Evolutionary conservation across 805 yeast species (phyloP).

Genomic region (Myxozyma monticola): DNA sequence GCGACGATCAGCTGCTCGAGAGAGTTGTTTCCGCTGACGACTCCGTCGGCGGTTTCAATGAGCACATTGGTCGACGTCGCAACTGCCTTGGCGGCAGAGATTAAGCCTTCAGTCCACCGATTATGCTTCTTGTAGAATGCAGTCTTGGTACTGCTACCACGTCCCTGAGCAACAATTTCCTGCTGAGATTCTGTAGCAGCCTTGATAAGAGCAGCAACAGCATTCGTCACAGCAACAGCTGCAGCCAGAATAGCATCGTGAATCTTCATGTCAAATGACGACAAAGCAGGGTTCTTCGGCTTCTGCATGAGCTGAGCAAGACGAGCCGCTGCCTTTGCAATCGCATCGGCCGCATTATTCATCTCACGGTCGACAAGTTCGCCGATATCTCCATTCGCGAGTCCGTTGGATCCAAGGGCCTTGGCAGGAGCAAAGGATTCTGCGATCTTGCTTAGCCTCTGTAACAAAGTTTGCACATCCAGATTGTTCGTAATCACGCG

Average conservation of each 20-base stretch:
- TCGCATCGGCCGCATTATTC: slow-evolving; percentile 68
- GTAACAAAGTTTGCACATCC: slow-evolving; percentile 70
- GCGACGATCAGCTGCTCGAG: slow-evolving; percentile 87
- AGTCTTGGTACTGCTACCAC: slow-evolving; percentile 63
- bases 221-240: slow-evolving; percentile 76
- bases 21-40: slow-evolving; percentile 58
- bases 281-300: slow-evolving; percentile 52
- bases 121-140: slow-evolving; percentile 83
- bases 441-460: slow-evolving; percentile 53
- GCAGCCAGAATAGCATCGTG: slow-evolving; percentile 76
- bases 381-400: slow-evolving; percentile 55
- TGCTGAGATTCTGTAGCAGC: slow-evolving; percentile 79
- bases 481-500: slow-evolving; percentile 73
- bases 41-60: slow-evolving; percentile 85
- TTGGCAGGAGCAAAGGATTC: slow-evolving; percentile 56
- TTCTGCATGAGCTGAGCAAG: slow-evolving; percentile 53
- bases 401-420: slow-evolving; percentile 35
- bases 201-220: slow-evolving; percentile 67
- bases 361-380: slow-evolving; percentile 73
- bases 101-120: slow-evolving; percentile 91
- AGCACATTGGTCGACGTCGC: slow-evolving; percentile 80
- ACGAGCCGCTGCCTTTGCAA: slow-evolving; percentile 62
- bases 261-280: slow-evolving; percentile 62
- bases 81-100: slow-evolving; percentile 84
- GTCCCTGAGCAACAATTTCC: slow-evolving; percentile 73